phyloP scores from a whole-genome alignment of 768 basidiomycete species.

The Pisolithus marmoratus region DNA sequence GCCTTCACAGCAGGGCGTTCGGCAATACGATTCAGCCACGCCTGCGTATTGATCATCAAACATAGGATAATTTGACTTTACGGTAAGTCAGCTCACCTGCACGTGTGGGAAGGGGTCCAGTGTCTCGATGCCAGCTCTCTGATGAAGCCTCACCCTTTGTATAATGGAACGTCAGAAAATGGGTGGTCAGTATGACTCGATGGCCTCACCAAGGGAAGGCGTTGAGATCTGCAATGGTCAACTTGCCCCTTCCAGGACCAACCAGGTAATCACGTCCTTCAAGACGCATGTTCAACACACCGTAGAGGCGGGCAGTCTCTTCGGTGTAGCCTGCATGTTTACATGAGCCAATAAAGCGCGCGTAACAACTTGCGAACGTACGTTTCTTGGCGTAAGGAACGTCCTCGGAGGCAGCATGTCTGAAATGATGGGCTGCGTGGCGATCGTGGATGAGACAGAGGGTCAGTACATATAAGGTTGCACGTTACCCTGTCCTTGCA shows the following conservation, averaged over 20 bases:
- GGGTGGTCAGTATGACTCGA: not conserved
- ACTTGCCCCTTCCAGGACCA: conserved; percentile 65
- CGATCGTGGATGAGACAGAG: not conserved
- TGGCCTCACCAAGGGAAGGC: conserved; percentile 50
- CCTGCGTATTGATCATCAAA: conserved; percentile 9
- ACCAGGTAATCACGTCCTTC: conserved; percentile 70
- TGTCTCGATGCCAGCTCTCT: conserved; percentile 44
- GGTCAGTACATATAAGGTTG: not conserved
- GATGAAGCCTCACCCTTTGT: conserved; percentile 50
- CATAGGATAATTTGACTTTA: not conserved
- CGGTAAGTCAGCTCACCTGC: conserved; percentile 34
- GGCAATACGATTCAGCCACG: conserved; percentile 25
- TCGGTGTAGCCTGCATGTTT: conserved; percentile 56
- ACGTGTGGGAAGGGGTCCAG: conserved; percentile 62
- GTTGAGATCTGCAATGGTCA: conserved; percentile 70
- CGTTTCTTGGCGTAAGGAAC: conserved; percentile 66
- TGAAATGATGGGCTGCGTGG: conserved; percentile 62
- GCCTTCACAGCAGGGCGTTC: conserved; percentile 18
- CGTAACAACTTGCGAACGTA: conserved; percentile 20
- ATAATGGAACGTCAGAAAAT: not conserved
- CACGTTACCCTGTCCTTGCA: conserved; percentile 66
- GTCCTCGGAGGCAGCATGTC: conserved; percentile 55
- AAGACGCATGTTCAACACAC: conserved; percentile 80
- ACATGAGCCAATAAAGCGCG: not conserved
- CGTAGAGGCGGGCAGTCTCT: conserved; percentile 78